Percentiles rank a stretch among this genome's conserved stretches.
Conservation (phyloP, 2,329 filamentous ascomycete species). For the Colletotrichum truncatum region DNA sequence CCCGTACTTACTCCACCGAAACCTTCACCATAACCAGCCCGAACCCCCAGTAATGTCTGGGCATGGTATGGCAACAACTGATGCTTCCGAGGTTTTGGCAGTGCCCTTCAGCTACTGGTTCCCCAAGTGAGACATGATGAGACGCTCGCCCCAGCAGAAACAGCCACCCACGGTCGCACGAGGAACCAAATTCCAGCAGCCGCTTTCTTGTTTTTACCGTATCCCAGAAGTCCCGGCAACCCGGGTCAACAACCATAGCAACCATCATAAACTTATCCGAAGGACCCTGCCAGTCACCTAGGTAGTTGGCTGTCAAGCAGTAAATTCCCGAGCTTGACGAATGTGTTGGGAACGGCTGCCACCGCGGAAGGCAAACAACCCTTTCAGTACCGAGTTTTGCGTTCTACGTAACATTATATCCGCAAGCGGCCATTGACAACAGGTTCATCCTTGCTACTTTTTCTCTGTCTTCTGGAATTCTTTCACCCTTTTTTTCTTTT, state of each 20-base stretch:
- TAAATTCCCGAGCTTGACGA: not conserved
- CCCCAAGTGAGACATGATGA: slow-evolving; percentile 6
- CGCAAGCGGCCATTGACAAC: not conserved
- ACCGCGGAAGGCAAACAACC: not conserved
- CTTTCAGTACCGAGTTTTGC: not conserved
- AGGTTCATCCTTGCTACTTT: too few relatives aligned
- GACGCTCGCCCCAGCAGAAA: slow-evolving; percentile 2
- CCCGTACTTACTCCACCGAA: slow-evolving; percentile 2
- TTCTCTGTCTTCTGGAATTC: too few relatives aligned
- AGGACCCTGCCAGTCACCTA: not conserved
- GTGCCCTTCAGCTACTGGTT: not conserved
- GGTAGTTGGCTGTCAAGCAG: not conserved
- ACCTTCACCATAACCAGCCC: slow-evolving; percentile 11
- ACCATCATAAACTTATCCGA: not conserved
- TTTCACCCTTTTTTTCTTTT: too few relatives aligned
- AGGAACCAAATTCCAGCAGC: not conserved
- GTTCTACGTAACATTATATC: not conserved
- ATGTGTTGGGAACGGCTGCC: not conserved
- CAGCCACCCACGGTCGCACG: not conserved
- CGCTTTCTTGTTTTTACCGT: not conserved
- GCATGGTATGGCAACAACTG: not conserved
- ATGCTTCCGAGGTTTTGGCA: not conserved
- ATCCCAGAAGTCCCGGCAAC: not conserved
- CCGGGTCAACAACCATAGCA: not conserved
- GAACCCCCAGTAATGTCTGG: not conserved